Evolutionary conservation across 768 basidiomycete species (phyloP).

Genomic region (Collybia sp.): DNA sequence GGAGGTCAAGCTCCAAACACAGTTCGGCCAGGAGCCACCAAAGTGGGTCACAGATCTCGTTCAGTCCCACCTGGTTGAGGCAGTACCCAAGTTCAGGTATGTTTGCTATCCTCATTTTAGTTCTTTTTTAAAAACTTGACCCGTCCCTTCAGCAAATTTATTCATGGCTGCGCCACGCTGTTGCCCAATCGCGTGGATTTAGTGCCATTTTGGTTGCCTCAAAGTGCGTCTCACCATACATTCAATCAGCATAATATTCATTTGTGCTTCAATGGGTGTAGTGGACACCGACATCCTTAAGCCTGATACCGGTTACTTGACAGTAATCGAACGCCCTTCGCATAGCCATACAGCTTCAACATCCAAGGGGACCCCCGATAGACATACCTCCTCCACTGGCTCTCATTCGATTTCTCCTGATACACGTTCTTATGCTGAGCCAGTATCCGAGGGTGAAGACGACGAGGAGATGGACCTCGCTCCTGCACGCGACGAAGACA

Average conservation of each 20-base stretch:
- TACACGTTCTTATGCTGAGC: slow-evolving; percentile 69
- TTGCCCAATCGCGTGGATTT: slow-evolving; percentile 91
- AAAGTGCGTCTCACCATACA: slow-evolving; percentile 49
- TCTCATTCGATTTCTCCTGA: slow-evolving; percentile 33
- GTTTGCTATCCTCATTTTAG: slow-evolving; percentile 8
- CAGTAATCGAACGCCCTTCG: slow-evolving; percentile 70
- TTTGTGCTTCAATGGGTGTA: slow-evolving; percentile 17
- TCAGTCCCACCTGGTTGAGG: slow-evolving; percentile 91
- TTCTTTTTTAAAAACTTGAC: background rate
- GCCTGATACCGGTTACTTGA: slow-evolving; percentile 75
- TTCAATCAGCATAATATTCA: background rate
- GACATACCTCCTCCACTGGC: slow-evolving; percentile 35
- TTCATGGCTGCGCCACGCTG: slow-evolving; percentile 93
- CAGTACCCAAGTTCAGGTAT: slow-evolving; percentile 95
- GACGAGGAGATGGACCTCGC: slow-evolving; percentile 68
- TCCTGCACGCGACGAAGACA: slow-evolving; percentile 78
- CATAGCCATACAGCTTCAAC: slow-evolving; percentile 28
- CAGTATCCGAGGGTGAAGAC: slow-evolving; percentile 92
- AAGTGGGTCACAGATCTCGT: slow-evolving; percentile 97
- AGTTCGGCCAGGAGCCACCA: slow-evolving; percentile 92
- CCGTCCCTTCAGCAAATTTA: slow-evolving; percentile 67
- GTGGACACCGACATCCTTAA: slow-evolving; percentile 97
- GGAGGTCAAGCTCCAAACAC: slow-evolving; percentile 97
- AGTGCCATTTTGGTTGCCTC: slow-evolving; percentile 98
- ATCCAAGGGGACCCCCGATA: slow-evolving; percentile 44